These are phyloP conservation scores for Trichophyton simii DNA, from an alignment of 2,329 filamentous ascomycete genomes.

Conservation along the genomic window DNA sequence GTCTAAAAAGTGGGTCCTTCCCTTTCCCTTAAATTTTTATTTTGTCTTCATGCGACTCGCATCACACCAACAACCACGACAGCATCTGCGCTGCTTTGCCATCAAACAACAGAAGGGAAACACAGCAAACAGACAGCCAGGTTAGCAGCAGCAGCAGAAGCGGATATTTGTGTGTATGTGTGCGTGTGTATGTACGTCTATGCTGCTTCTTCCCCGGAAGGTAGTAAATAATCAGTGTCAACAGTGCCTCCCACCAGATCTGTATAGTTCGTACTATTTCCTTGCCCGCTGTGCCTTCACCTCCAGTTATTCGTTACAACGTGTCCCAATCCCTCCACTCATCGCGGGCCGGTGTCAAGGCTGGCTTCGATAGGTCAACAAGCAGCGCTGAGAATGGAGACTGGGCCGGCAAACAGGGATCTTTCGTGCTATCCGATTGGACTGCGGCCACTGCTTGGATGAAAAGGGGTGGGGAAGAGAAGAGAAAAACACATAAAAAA, in stretches of 20 bases:
- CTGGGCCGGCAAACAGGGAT: neutral
- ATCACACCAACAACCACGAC: neutral
- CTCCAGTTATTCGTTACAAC: slow-evolving; percentile 2
- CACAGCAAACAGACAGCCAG: neutral
- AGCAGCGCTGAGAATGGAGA: neutral
- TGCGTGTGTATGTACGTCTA: neutral
- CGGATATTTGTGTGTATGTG: neutral
- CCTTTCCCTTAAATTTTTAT: neutral
- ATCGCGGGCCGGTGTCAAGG: slow-evolving; percentile 7
- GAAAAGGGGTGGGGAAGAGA: neutral
- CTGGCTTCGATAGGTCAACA: neutral
- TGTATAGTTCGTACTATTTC: neutral
- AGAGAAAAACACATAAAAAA: neutral
- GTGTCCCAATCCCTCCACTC: slow-evolving; percentile 4
- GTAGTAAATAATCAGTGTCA: neutral
- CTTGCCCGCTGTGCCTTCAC: neutral
- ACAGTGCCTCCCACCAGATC: neutral
- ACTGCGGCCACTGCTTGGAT: neutral
- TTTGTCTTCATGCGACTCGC: neutral
- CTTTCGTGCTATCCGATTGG: slow-evolving; percentile 9
- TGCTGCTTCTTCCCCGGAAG: neutral
- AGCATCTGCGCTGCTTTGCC: neutral
- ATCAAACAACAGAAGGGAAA: neutral
- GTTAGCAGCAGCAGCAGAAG: neutral
- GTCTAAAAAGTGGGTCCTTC: neutral